Evolutionary conservation across 2,329 filamentous ascomycete species (phyloP).

Genomic region (Clarireedia hainanense): DNA sequence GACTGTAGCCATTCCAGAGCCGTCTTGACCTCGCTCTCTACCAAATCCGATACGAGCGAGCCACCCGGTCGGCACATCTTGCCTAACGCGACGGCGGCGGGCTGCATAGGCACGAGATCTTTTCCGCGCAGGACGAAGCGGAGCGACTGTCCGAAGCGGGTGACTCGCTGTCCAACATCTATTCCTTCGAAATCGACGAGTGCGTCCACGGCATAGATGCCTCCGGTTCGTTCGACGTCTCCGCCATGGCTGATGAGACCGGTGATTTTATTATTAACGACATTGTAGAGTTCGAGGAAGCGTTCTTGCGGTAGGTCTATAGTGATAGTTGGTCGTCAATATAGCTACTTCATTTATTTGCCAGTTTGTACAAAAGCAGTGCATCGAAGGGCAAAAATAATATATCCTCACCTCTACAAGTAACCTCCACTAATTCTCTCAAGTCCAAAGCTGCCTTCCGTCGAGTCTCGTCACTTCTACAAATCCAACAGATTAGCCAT

Average conservation of each 20-base stretch:
- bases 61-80: constrained; percentile 88
- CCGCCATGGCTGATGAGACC: constrained; percentile 75
- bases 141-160: constrained; percentile 85
- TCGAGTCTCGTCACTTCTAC: constrained; percentile 27
- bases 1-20: constrained; percentile 95
- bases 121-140: constrained; percentile 83
- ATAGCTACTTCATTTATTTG: not conserved
- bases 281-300: constrained; percentile 64
- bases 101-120: constrained; percentile 83
- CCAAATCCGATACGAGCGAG: constrained; percentile 87
- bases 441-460: constrained; percentile 29
- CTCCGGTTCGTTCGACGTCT: constrained; percentile 84
- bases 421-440: constrained; percentile 27
- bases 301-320: constrained; percentile 72
- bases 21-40: constrained; percentile 94
- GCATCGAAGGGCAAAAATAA: not conserved
- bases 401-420: constrained; percentile 26
- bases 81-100: constrained; percentile 81
- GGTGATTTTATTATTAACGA: constrained; percentile 58
- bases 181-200: constrained; percentile 96
- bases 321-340: not conserved
- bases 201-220: constrained; percentile 83
- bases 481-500: constrained; percentile 8
- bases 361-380: too few species aligned
- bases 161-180: constrained; percentile 87